phyloP scores from a whole-genome alignment of 1,139 yeast genomes.

The Yamadazyma jaroonii region DNA sequence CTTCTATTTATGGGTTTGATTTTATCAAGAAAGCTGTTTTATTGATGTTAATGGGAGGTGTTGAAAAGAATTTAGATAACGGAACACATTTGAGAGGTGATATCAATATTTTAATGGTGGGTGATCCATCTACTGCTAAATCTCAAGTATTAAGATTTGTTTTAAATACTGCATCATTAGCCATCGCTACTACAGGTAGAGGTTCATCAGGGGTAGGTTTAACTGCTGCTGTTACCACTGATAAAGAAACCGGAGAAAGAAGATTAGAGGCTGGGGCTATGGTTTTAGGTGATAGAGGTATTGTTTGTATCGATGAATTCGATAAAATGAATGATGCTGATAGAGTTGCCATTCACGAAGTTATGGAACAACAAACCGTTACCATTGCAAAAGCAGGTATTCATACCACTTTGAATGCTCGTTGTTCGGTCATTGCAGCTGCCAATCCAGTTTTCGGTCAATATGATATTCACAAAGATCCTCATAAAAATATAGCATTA shows the following conservation, averaged over 20 bases:
- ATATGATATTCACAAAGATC: conserved; percentile 93
- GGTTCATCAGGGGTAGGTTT: conserved; percentile 99
- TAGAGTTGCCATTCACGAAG: conserved; percentile 98
- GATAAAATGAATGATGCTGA: conserved; percentile 97
- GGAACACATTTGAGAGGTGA: conserved; percentile 99
- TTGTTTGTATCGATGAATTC: conserved; percentile 97
- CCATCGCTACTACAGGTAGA: conserved; percentile 98
- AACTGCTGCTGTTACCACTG: conserved; percentile 97
- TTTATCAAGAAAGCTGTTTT: conserved; percentile 88
- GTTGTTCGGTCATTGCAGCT: conserved; percentile 97
- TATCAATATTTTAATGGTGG: conserved; percentile 92
- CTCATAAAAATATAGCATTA: conserved; percentile 92
- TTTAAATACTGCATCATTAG: conserved; percentile 88
- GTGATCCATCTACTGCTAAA: conserved; percentile 98
- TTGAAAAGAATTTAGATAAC: conserved; percentile 88
- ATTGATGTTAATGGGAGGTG: conserved; percentile 89
- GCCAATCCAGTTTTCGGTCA: conserved; percentile 98
- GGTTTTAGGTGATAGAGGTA: conserved; percentile 97
- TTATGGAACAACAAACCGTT: conserved; percentile 99
- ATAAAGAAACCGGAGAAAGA: conserved; percentile 95
- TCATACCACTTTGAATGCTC: conserved; percentile 92
- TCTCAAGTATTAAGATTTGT: conserved; percentile 94
- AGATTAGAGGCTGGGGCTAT: conserved; percentile 98
- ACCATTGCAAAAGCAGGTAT: conserved; percentile 99
- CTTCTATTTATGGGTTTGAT: conserved; percentile 93